phyloP scores from a whole-genome alignment of 352 stramenopile genomes.

The Globisporangium recalcitrans region DNA sequence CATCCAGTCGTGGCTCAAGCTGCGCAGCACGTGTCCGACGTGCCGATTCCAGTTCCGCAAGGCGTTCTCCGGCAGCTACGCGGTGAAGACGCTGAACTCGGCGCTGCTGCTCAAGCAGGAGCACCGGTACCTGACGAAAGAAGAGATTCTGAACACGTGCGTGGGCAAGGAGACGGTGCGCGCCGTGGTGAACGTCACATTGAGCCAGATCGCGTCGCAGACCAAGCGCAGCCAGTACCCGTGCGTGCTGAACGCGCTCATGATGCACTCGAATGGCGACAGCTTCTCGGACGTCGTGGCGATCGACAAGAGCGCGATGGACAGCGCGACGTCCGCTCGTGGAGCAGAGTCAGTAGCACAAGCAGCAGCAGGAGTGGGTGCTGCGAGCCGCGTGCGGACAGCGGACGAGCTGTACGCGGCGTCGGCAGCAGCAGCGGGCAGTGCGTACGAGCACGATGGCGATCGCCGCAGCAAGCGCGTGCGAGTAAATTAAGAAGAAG shows the following conservation, averaged over 20 bases:
- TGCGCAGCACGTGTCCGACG: conserved; percentile 90
- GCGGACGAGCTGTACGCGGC: background rate
- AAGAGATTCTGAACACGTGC: conserved; percentile 49
- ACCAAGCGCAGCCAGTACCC: conserved; percentile 65
- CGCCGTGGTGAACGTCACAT: conserved; percentile 76
- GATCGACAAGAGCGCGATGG: conserved; percentile 32
- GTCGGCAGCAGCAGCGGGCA: background rate
- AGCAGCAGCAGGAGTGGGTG: conserved; percentile 6
- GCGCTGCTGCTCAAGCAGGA: conserved; percentile 63
- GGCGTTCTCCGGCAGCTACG: conserved; percentile 73
- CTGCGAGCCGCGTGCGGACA: background rate
- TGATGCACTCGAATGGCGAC: conserved; percentile 72
- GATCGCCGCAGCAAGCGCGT: conserved; percentile 14
- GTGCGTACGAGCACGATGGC: conserved; percentile 8
- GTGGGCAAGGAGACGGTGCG: conserved; percentile 59
- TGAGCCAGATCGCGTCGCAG: conserved; percentile 53
- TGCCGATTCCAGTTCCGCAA: conserved; percentile 91
- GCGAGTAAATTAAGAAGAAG: conserved; percentile 10
- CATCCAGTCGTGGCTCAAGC: conserved; percentile 91
- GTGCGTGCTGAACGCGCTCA: conserved; percentile 77
- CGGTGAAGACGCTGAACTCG: conserved; percentile 76
- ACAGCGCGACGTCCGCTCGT: background rate
- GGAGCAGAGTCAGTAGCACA: conserved; percentile 1
- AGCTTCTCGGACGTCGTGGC: conserved; percentile 40
- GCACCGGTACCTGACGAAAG: conserved; percentile 45